phyloP scores from a whole-genome alignment of 768 basidiomycete genomes.

The Lyophyllum semitale region DNA sequence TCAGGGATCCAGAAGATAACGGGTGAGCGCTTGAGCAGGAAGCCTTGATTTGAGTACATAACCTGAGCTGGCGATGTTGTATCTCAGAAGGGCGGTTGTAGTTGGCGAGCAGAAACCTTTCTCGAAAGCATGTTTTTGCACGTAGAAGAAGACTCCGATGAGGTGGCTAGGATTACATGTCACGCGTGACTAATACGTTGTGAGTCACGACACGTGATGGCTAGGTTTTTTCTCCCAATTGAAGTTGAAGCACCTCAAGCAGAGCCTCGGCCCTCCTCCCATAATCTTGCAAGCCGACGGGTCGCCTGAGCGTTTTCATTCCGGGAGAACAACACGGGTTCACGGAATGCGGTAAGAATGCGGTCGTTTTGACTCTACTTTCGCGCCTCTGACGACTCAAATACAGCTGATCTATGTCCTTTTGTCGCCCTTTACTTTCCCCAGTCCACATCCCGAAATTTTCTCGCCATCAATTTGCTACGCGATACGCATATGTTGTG shows the following conservation, averaged over 20 bases:
- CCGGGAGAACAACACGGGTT: slow-evolving; percentile 15
- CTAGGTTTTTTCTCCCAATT: slow-evolving; percentile 11
- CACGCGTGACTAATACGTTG: not conserved
- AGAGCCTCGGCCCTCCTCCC: not conserved
- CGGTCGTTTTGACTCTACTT: not conserved
- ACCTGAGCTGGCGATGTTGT: too few relatives aligned
- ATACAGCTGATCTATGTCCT: slow-evolving; percentile 72
- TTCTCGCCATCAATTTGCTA: slow-evolving; percentile 14
- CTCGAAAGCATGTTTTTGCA: too few relatives aligned
- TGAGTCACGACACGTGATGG: slow-evolving; percentile 12
- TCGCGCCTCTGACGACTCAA: slow-evolving; percentile 13
- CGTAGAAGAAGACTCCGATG: too few relatives aligned
- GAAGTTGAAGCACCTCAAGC: not conserved
- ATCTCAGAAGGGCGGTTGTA: too few relatives aligned
- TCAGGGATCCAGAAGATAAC: too few relatives aligned
- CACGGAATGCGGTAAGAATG: slow-evolving; percentile 60
- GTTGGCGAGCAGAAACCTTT: too few relatives aligned
- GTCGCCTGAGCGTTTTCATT: slow-evolving; percentile 12
- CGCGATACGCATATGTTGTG: slow-evolving; percentile 23
- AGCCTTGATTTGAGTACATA: too few relatives aligned
- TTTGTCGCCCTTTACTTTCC: slow-evolving; percentile 63
- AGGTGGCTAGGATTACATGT: too few relatives aligned
- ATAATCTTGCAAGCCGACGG: slow-evolving; percentile 12
- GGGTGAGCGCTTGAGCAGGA: too few relatives aligned
- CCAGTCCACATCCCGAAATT: slow-evolving; percentile 44